phyloP scores from a whole-genome alignment of 1,284 basidiomycete species.

The Ustilago loliicola region DNA sequence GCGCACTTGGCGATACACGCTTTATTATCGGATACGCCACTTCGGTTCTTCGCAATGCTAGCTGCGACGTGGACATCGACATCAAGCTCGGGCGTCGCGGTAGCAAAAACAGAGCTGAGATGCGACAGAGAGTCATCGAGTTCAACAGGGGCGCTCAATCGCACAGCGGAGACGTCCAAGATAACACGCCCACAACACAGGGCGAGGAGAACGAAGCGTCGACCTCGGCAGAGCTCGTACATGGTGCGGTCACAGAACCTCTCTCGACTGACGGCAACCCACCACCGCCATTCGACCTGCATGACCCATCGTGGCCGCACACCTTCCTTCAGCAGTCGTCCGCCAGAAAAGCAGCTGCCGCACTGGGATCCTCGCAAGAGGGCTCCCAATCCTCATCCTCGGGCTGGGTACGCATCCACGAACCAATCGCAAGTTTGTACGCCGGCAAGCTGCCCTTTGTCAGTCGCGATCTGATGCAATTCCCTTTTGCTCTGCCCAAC shows the following conservation, averaged over 20 bases:
- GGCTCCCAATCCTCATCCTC: background rate
- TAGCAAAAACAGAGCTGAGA: conserved; percentile 53
- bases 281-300: conserved; percentile 36
- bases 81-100: conserved; percentile 60
- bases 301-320: conserved; percentile 58
- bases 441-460: conserved; percentile 68
- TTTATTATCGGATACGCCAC: conserved; percentile 87
- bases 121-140: conserved; percentile 54
- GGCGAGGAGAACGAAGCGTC: background rate
- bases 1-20: conserved; percentile 93
- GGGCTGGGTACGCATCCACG: conserved; percentile 54
- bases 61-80: conserved; percentile 62
- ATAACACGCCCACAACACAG: background rate
- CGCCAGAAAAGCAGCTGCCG: conserved; percentile 8
- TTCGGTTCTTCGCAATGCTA: conserved; percentile 59
- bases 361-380: conserved; percentile 8
- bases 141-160: conserved; percentile 18
- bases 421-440: conserved; percentile 61
- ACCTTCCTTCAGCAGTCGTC: conserved; percentile 15
- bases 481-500: conserved; percentile 63
- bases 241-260: conserved; percentile 57
- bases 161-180: background rate
- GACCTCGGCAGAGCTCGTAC: conserved; percentile 9
- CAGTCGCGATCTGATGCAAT: conserved; percentile 66
- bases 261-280: conserved; percentile 21